Percentiles rank a stretch among this genome's conserved stretches.
Conservation (phyloP, 495 filamentous ascomycete species). For the Aspergillus saccharolyticus region DNA sequence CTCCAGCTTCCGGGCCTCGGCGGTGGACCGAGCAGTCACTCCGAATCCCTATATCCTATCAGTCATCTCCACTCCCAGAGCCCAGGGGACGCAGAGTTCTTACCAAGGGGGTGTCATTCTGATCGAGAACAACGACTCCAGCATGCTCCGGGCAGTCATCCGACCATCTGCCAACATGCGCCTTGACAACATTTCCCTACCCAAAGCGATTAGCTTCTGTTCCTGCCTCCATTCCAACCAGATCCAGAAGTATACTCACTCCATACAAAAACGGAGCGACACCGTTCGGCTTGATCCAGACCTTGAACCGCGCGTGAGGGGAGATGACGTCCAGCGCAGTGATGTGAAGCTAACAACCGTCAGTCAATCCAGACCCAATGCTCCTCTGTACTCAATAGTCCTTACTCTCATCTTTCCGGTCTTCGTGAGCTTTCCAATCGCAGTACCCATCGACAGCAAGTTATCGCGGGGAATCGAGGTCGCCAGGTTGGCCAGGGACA, state of each 20-base stretch:
- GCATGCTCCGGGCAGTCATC: slow-evolving; percentile 65
- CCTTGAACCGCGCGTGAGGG: slow-evolving; percentile 83
- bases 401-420: slow-evolving; percentile 63
- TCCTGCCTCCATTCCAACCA: not conserved
- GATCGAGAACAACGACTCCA: slow-evolving; percentile 38
- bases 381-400: slow-evolving; percentile 25
- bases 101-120: slow-evolving; percentile 49
- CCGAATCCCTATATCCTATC: slow-evolving; percentile 52
- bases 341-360: slow-evolving; percentile 21
- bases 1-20: slow-evolving; percentile 74
- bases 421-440: slow-evolving; percentile 88
- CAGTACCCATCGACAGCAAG: slow-evolving; percentile 80
- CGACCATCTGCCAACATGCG: slow-evolving; percentile 81
- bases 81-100: slow-evolving; percentile 13
- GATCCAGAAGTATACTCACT: slow-evolving; percentile 18
- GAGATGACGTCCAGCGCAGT: slow-evolving; percentile 71
- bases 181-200: slow-evolving; percentile 70
- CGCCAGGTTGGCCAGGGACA: slow-evolving; percentile 85
- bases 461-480: slow-evolving; percentile 72
- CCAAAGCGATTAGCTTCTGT: not conserved
- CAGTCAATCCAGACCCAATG: not conserved
- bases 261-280: slow-evolving; percentile 92
- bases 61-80: not conserved
- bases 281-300: slow-evolving; percentile 93
- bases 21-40: slow-evolving; percentile 74